Conservation (phyloP, 441 rosid species). For the Erysimum pusillum region DNA sequence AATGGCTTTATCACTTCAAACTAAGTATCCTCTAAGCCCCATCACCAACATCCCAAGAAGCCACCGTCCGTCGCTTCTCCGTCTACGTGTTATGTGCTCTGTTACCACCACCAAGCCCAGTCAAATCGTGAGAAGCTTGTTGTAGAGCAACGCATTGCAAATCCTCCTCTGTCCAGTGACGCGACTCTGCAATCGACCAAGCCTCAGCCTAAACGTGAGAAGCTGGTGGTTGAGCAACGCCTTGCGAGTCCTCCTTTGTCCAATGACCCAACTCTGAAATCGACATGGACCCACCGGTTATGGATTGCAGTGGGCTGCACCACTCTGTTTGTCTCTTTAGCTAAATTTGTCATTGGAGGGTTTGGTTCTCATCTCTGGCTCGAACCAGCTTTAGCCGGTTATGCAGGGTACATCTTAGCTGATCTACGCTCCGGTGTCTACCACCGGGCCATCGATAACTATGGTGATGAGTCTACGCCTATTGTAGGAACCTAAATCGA, state of each 20-base stretch:
- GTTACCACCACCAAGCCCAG: conserved; percentile 48
- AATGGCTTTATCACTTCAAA: conserved; percentile 64
- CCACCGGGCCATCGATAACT: conserved; percentile 94
- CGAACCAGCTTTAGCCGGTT: conserved; percentile 73
- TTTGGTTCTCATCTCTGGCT: conserved; percentile 59
- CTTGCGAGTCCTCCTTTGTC: conserved; percentile 45
- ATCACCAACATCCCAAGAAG: conserved; percentile 36
- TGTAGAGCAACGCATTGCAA: conserved; percentile 35
- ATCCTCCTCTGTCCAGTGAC: conserved; percentile 51
- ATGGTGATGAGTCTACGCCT: conserved; percentile 76
- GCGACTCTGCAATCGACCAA: conserved; percentile 58
- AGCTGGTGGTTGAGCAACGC: conserved; percentile 39
- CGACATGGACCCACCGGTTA: conserved; percentile 80
- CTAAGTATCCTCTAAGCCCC: conserved; percentile 51
- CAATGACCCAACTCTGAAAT: conserved; percentile 63
- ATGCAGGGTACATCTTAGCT: conserved; percentile 71
- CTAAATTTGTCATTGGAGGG: conserved; percentile 61
- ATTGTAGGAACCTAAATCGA: conserved; percentile 79
- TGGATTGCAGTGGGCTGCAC: conserved; percentile 85
- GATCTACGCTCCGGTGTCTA: conserved; percentile 89
- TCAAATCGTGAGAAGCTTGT: conserved; percentile 43
- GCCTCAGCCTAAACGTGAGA: conserved; percentile 45
- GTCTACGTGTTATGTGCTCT: conserved; percentile 37
- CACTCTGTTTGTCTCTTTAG: conserved; percentile 62
- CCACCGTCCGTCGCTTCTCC: conserved; percentile 32